A percentile compares a stretch with the other conserved stretches of the same genome.
These are phyloP conservation scores for Lepidopterella palustris DNA, from an alignment of 495 filamentous ascomycete genomes.

Conservation along the genomic window DNA sequence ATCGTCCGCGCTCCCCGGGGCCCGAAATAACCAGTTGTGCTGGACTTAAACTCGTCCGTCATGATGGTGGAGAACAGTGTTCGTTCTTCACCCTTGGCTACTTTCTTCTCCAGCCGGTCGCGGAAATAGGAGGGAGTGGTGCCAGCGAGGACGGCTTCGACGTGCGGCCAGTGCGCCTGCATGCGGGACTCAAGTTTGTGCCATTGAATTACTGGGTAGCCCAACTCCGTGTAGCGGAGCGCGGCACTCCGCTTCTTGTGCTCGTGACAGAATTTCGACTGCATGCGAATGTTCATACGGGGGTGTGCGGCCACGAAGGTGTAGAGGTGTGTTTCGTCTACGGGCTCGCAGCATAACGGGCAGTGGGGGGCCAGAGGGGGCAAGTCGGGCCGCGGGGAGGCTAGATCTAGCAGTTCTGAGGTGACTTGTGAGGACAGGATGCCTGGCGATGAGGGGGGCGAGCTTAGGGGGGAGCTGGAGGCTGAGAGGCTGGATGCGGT, in stretches of 20 bases:
- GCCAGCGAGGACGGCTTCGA: slow-evolving; percentile 56
- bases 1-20: slow-evolving; percentile 63
- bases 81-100: slow-evolving; percentile 53
- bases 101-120: slow-evolving; percentile 49
- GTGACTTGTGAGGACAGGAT: not conserved
- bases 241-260: slow-evolving; percentile 58
- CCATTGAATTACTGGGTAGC: slow-evolving; percentile 82
- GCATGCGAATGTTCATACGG: slow-evolving; percentile 22
- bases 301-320: slow-evolving; percentile 1
- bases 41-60: slow-evolving; percentile 16
- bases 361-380: not conserved
- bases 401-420: not conserved
- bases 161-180: slow-evolving; percentile 43
- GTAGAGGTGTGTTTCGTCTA: not conserved
- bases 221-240: slow-evolving; percentile 53
- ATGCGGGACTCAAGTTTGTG: slow-evolving; percentile 57
- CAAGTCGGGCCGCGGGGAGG: not conserved
- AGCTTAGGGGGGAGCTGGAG: slow-evolving; percentile 3
- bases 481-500: not conserved
- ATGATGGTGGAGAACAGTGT: slow-evolving; percentile 36
- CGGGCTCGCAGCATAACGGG: not conserved
- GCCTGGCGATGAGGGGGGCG: not conserved
- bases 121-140: slow-evolving; percentile 54
- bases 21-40: slow-evolving; percentile 81
- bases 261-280: slow-evolving; percentile 58